These are phyloP conservation scores for Pinus tabuliformis DNA, from an alignment of 75 land plant species.

Conservation along the genomic window DNA sequence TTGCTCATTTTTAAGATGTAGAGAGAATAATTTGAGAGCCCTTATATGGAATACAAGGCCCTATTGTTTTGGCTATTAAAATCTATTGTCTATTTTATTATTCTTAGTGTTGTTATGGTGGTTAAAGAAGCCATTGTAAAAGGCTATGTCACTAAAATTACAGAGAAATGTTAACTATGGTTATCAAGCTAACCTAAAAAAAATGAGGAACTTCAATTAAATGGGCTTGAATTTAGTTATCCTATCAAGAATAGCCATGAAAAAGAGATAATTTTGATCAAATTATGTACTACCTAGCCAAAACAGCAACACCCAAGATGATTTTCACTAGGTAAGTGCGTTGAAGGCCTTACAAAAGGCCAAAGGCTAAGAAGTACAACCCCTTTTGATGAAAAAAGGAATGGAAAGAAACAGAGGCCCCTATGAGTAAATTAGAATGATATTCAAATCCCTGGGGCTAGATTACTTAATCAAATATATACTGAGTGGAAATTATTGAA, in stretches of 20 bases:
- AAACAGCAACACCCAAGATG: background rate
- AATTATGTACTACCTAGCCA: background rate
- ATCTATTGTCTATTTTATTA: background rate
- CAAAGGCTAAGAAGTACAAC: too few relatives aligned
- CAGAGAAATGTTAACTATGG: background rate
- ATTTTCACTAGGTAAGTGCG: too few relatives aligned
- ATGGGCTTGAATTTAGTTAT: background rate
- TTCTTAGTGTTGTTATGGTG: background rate
- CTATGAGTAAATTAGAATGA: too few relatives aligned
- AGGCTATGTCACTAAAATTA: background rate
- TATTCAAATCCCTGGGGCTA: too few relatives aligned
- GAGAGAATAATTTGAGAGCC: background rate
- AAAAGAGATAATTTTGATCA: background rate
- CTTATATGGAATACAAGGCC: background rate
- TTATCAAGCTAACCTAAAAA: background rate
- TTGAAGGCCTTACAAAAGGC: background rate
- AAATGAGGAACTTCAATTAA: background rate
- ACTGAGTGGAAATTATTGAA: too few relatives aligned
- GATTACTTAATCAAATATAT: too few relatives aligned
- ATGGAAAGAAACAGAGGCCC: too few relatives aligned
- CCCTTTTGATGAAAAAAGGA: too few relatives aligned
- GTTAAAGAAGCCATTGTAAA: background rate
- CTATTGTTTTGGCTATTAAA: too few relatives aligned
- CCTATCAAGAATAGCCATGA: background rate
- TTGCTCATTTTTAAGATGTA: background rate